Base-by-base conservation (phyloP, 305 asterid genomes). In the Fraxinus platypoda region DNA sequence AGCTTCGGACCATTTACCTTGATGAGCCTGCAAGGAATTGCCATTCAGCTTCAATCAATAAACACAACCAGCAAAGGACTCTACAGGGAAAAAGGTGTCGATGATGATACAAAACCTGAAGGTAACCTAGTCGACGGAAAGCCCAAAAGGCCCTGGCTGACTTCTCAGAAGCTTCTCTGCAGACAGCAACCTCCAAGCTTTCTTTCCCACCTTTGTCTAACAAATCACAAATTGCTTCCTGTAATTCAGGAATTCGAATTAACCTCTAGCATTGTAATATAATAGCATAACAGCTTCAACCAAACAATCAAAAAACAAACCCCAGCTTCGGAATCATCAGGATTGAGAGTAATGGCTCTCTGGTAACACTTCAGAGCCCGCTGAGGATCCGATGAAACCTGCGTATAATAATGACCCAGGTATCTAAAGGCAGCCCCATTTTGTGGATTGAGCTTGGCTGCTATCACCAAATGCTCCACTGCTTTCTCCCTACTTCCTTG, bases 121-220 rank as follows among this genome's bases (percentile, higher is more conserved):
- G 94, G 84, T 89, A 95, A 83, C 99, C 99, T 89, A 96, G 68
- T 81, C 94, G 89, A 43, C 97, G 93, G 78, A 91, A 93, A 38
- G 99, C 98, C 99, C 99, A 96, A 83, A 94, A 96, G 31, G 99
- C 98, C 90, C 95, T 88, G 68, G 98, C 95, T 71, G 99, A 96
- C 81, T 88, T 91, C 83, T 88, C 90, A 21, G 95, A 88, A 84
- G 98, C 98, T 87, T 93, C 95, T 8, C 89, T 87, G 83, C 98
- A 96, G 78, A 94, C 86, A 77, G 96, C 86, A 86, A 94, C 74
- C 93, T 91, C 93, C 91, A 94, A 87, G 88, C 89, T 94, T 84
- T 92, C 95, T 87, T 91, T 94, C 82, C 98, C 98, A 57, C 81
- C 90, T 83, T 82, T 87, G 37, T 94, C 95, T 87, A 94, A 86